Base-by-base conservation (phyloP, 495 filamentous ascomycete genomes). In the Penicillium parvum region DNA sequence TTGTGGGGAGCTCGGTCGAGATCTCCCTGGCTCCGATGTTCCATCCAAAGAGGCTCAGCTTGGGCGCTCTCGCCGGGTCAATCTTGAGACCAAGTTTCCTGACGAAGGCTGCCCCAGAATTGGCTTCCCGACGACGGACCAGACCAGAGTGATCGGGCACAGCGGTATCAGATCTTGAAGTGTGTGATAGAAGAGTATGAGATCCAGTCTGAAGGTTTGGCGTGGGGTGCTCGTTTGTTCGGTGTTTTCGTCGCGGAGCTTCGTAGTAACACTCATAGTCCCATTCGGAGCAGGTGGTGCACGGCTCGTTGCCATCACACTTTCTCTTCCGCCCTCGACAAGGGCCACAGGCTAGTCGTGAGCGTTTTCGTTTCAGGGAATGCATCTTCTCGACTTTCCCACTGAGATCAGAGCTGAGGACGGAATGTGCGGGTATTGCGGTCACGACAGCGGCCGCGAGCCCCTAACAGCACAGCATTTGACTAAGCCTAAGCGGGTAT, bases 1-100 rank as follows among this genome's bases (percentile, higher is more conserved):
- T 20, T 0, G 42, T 23, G 7, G 19, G 25, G 1, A 42, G 12
- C 3, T 38, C 36, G 6, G 52, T 52, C 8, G 52, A 43, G n/a
- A 61, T 50, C 10, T 53, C 30, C 16, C 75, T 61, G 11, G 57
- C 56, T 7, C 73, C 73, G 11, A 68, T 49, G 55, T 78, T 76
- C 75, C 74, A 80, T 0, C 62, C 75, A 50, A 76, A 80, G 3
- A 75, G 61, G 18, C 72, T 72, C 23, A 76, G 42, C 14, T 68
- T 60, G 0, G 75, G 75, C 8, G 73, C 74, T 39, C 68, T 68
- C 3, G 64, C 53, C 1, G 73, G 62, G 21, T 75, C 72, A 16
- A 78, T 56, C 15, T 67, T 68, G 33, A 75, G 61, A 1, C 69
- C 74, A 19, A 80, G 47, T 32, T 63, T 69, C 16, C 68, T 58